Evolutionary conservation across 1,139 yeast species (phyloP).

Genomic region (Eremothecium sinecaudum): DNA sequence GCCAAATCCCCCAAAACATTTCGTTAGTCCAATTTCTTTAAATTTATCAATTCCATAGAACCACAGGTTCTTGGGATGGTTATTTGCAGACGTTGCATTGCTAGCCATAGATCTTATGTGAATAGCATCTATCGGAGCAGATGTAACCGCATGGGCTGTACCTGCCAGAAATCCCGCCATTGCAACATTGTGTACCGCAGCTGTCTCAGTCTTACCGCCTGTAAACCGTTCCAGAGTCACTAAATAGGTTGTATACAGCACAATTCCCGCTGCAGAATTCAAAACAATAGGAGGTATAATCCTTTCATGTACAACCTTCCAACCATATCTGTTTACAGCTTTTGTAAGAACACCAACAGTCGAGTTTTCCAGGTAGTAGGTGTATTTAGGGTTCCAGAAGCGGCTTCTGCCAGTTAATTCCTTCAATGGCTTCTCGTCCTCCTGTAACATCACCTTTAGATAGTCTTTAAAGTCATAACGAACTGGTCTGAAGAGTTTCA

Average conservation of each 20-base stretch:
- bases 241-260: conserved; percentile 73
- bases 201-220: conserved; percentile 15
- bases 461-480: conserved; percentile 76
- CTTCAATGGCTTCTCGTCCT: conserved; percentile 30
- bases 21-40: conserved; percentile 64
- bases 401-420: conserved; percentile 36
- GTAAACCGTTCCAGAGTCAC: conserved; percentile 34
- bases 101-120: conserved; percentile 71
- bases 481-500: conserved; percentile 82
- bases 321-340: conserved; percentile 70
- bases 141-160: conserved; percentile 75
- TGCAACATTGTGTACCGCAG: conserved; percentile 46
- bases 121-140: conserved; percentile 90
- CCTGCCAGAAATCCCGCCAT: conserved; percentile 83
- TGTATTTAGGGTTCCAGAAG: conserved; percentile 35
- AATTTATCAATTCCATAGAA: conserved; percentile 60
- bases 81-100: conserved; percentile 52
- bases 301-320: conserved; percentile 79
- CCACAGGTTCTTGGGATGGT: conserved; percentile 64
- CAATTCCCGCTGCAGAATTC: conserved; percentile 78
- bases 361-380: conserved; percentile 45
- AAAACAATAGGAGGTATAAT: conserved; percentile 81
- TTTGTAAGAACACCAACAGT: conserved; percentile 61
- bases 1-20: conserved; percentile 84
- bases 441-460: conserved; percentile 45